These are phyloP conservation scores for Asterophora parasitica DNA, from an alignment of 768 basidiomycete genomes.

Conservation along the genomic window DNA sequence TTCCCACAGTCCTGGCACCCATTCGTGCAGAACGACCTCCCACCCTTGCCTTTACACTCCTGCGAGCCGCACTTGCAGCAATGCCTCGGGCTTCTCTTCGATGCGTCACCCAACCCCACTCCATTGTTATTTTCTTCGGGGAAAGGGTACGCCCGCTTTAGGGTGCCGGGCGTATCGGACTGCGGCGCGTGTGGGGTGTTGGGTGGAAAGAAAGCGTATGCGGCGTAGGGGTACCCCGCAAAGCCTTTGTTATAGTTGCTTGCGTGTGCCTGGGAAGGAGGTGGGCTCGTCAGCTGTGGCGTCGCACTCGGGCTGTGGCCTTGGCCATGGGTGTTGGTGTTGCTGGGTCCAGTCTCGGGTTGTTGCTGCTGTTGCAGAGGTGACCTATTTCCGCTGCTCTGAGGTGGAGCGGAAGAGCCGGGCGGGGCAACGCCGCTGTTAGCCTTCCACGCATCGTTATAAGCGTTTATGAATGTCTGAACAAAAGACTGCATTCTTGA, in stretches of 20 bases:
- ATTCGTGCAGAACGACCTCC: slow-evolving; percentile 66
- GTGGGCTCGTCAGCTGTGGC: slow-evolving; percentile 12
- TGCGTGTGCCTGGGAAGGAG: slow-evolving; percentile 21
- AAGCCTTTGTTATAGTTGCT: slow-evolving; percentile 14
- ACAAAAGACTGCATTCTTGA: slow-evolving; percentile 16
- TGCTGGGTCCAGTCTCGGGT: slow-evolving; percentile 15
- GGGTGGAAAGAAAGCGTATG: slow-evolving; percentile 16
- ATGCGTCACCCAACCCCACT: slow-evolving; percentile 31
- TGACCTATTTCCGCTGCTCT: slow-evolving; percentile 8
- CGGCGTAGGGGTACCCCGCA: slow-evolving; percentile 10
- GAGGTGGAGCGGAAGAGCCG: slow-evolving; percentile 17
- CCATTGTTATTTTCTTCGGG: slow-evolving; percentile 14
- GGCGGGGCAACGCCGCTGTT: slow-evolving; percentile 35
- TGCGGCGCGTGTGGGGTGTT: not conserved
- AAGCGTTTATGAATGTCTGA: slow-evolving; percentile 47
- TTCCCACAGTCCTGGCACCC: slow-evolving; percentile 83
- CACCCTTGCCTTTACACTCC: slow-evolving; percentile 82
- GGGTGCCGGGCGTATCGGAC: not conserved
- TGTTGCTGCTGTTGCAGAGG: not conserved
- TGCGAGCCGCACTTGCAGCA: slow-evolving; percentile 81
- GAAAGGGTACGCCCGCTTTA: slow-evolving; percentile 24
- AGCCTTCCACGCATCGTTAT: slow-evolving; percentile 59
- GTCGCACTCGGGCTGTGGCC: slow-evolving; percentile 10
- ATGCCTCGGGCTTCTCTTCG: slow-evolving; percentile 65
- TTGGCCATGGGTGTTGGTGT: no score